A percentile compares a stretch with the other conserved stretches of the same genome.
These are phyloP conservation scores for Penicillium bovifimosum DNA, from an alignment of 495 filamentous ascomycete species.

Conservation along the genomic window DNA sequence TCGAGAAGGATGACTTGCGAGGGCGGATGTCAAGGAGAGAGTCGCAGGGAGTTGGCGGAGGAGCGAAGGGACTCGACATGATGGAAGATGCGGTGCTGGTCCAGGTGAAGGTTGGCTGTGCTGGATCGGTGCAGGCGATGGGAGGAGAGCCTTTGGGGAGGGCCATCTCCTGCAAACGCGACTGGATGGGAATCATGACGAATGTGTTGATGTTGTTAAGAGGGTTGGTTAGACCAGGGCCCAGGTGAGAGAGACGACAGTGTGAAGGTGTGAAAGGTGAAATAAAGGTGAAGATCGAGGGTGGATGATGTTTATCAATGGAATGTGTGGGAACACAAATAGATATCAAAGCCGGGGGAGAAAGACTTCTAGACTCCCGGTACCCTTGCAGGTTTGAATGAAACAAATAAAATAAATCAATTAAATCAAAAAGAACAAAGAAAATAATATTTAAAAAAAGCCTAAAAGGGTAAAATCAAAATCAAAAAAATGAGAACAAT, in stretches of 20 bases:
- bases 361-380: constrained; percentile 29
- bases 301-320: constrained; percentile 14
- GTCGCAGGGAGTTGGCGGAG: constrained; percentile 38
- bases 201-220: neutral
- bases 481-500: constrained; percentile 1
- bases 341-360: constrained; percentile 26
- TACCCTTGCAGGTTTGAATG: constrained; percentile 25
- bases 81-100: constrained; percentile 29
- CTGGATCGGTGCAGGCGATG: constrained; percentile 29
- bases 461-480: constrained; percentile 1
- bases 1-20: constrained; percentile 45
- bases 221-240: neutral
- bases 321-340: constrained; percentile 10
- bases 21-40: constrained; percentile 41
- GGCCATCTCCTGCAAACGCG: constrained; percentile 22
- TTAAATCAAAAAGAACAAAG: constrained; percentile 1
- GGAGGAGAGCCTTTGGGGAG: constrained; percentile 21
- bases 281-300: constrained; percentile 4
- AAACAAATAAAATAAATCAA: constrained; percentile 12
- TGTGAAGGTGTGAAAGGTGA: constrained; percentile 6
- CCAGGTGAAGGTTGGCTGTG: constrained; percentile 33
- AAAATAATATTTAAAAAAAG: constrained; percentile 1
- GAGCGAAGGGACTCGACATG: constrained; percentile 33
- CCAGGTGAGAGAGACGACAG: neutral
- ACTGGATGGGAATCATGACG: constrained; percentile 26